Conservation (phyloP, 495 filamentous ascomycete species). For the Penicillium canariense region DNA sequence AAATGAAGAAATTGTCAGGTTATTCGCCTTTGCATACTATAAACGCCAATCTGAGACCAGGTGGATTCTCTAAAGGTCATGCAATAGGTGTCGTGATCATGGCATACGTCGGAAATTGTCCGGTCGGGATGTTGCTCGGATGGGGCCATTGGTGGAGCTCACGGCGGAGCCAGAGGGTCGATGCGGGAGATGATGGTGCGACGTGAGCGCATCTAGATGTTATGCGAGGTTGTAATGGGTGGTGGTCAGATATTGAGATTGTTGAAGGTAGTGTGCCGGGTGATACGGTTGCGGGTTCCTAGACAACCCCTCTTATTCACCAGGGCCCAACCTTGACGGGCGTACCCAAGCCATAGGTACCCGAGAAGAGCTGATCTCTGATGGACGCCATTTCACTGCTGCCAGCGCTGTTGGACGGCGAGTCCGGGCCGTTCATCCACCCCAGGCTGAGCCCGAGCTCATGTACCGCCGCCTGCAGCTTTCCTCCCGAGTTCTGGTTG, state of each 20-base stretch:
- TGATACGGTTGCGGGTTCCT: constrained; percentile 3
- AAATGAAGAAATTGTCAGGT: constrained; percentile 19
- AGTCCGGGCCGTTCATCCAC: constrained; percentile 66
- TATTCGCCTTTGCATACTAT: constrained; percentile 40
- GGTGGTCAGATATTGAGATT: constrained; percentile 3
- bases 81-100: constrained; percentile 49
- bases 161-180: constrained; percentile 14
- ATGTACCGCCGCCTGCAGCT: constrained; percentile 75
- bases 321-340: constrained; percentile 74
- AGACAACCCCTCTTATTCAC: constrained; percentile 34
- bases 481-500: constrained; percentile 81
- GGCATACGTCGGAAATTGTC: constrained; percentile 39
- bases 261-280: background rate
- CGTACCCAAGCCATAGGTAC: constrained; percentile 66
- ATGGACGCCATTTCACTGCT: constrained; percentile 61
- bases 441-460: constrained; percentile 71
- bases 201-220: constrained; percentile 12
- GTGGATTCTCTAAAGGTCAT: constrained; percentile 46
- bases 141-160: constrained; percentile 20
- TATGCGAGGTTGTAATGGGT: constrained; percentile 5
- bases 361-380: constrained; percentile 74
- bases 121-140: constrained; percentile 28
- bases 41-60: constrained; percentile 45
- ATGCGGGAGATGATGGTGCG: constrained; percentile 6
- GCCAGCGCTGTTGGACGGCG: constrained; percentile 41